Evolutionary conservation across 805 yeast genomes (phyloP), one percentile per base, ranked within the genome.

Genomic region (Candida tallmaniae): DNA sequence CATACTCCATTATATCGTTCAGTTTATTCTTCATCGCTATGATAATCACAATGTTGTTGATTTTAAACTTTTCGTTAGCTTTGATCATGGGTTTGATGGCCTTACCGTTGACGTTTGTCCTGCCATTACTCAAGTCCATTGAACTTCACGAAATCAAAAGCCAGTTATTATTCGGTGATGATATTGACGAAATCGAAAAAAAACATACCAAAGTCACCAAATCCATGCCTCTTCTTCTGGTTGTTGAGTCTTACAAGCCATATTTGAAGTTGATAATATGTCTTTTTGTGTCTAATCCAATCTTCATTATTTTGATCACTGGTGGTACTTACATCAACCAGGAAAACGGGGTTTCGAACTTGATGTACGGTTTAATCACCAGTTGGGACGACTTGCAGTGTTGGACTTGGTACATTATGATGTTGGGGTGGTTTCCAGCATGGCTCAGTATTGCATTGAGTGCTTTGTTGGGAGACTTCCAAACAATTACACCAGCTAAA

Each of bases 41-140:
- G 51, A 68, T 79, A 21, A 67, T 88, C 27, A 76, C 86, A 6
- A 76, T 94, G 0, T 61, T 88, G 27, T 62, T 90, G 34, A 87
- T 88, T 42, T 70, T 90, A 16, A 88, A 93, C 59, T 93, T 89
- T 54, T 71, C 97, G 1, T 67, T 93, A 40, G 85, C 96, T 0
- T 69, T 85, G 32, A 50, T 70, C 4, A 65, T 89, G 38, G 90
- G 95, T 0, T 34, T 86, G 1, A 52, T 76, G n/a, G 76, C 84
- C 2, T 61, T 78, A n/a, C 95, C 97, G 7, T 62, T 90, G 53
- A 79, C 84, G 0, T 74, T 81, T 45, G 61, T 84, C 4, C 65
- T 66, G 29, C 73, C 47, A 31, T 48, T 53, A 8, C 44, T 53
- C 17, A 45, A 51, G 3, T 24, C 35, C 20, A 44, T 44, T 19